A percentile compares a stretch with the other conserved stretches of the same genome.
These are phyloP conservation scores for Begonia fuchsioides DNA, from an alignment of 306 rosid genomes.

Conservation along the genomic window DNA sequence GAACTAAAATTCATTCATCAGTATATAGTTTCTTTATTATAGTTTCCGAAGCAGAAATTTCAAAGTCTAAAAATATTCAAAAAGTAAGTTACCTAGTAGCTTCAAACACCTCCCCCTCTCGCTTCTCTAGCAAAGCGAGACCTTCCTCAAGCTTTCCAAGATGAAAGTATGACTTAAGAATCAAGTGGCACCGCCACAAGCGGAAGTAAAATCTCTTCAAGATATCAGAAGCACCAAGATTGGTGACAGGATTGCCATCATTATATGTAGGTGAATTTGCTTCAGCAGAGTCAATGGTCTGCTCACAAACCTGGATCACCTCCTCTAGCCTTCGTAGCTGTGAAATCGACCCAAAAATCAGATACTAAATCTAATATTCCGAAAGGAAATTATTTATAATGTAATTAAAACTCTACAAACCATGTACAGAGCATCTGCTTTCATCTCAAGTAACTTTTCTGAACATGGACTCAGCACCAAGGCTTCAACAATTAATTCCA, in stretches of 20 bases:
- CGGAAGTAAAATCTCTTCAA: conserved; percentile 40
- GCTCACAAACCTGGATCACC: conserved; percentile 65
- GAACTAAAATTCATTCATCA: background rate
- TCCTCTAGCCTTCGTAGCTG: conserved; percentile 80
- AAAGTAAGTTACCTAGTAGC: conserved; percentile 31
- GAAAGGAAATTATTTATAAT: no score
- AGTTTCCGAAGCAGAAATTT: background rate
- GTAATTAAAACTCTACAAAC: conserved; percentile 20
- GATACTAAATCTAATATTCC: background rate
- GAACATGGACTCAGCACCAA: conserved; percentile 52
- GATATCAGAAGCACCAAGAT: conserved; percentile 29
- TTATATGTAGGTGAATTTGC: conserved; percentile 40
- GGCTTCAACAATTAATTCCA: conserved; percentile 60
- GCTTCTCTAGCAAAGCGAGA: conserved; percentile 56
- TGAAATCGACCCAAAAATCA: conserved; percentile 17
- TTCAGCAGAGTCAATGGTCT: conserved; percentile 70
- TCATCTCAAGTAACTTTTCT: conserved; percentile 80
- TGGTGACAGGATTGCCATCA: conserved; percentile 16
- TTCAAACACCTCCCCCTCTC: conserved; percentile 34
- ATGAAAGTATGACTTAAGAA: conserved; percentile 56
- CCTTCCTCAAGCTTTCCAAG: conserved; percentile 88
- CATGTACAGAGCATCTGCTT: conserved; percentile 70
- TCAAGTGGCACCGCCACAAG: conserved; percentile 73
- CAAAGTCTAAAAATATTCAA: background rate
- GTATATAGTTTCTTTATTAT: background rate